A percentile compares a stretch with the other conserved stretches of the same genome.
Evolutionary conservation across 257 asterid genomes (phyloP).

Genomic region (Solanum raphanifolium): DNA sequence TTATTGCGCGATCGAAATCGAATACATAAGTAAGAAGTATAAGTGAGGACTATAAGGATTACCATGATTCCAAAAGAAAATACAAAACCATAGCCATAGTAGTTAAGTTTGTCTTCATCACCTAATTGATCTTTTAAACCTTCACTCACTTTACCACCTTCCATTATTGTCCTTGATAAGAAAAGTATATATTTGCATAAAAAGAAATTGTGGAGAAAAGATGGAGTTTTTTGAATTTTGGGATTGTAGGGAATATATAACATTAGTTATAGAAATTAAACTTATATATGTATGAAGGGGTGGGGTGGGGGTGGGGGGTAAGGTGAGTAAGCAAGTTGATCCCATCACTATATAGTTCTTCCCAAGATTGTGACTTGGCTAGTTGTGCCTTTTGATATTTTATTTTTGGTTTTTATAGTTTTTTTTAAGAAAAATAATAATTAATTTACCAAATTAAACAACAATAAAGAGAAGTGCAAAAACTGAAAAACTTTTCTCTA

Average conservation of each 20-base stretch:
- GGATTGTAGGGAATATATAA: background rate
- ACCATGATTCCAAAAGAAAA: constrained; percentile 18
- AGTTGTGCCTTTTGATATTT: background rate
- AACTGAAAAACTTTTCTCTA: background rate
- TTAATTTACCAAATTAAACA: background rate
- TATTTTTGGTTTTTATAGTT: background rate
- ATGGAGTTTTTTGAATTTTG: background rate
- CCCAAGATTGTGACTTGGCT: background rate
- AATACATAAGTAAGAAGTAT: constrained; percentile 17
- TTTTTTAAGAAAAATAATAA: background rate
- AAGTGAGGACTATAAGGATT: constrained; percentile 20
- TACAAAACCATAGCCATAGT: constrained; percentile 28
- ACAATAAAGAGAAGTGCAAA: background rate
- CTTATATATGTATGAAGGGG: background rate
- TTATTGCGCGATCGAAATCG: background rate
- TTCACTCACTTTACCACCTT: background rate
- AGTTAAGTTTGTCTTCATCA: background rate
- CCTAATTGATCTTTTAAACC: background rate
- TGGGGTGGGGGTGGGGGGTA: background rate
- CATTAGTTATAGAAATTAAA: background rate
- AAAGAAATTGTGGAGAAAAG: background rate
- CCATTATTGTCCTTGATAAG: background rate
- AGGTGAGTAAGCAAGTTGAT: background rate
- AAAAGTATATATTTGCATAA: background rate
- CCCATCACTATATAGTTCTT: background rate